phyloP scores from a whole-genome alignment of 176 grass and related monocot genomes.

The Ensete ventricosum region DNA sequence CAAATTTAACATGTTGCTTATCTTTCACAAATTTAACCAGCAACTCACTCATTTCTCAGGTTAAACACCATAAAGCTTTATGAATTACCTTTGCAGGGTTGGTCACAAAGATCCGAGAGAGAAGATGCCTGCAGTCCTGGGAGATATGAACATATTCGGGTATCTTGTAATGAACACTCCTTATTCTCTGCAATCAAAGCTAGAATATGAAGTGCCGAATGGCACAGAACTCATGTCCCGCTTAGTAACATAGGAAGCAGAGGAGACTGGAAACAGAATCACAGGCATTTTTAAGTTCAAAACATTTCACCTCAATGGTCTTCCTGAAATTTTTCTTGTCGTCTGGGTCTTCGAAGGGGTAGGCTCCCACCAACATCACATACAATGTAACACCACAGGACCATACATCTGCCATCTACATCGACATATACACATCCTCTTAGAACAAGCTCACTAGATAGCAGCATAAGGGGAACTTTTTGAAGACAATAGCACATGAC shows the following conservation, averaged over 20 bases:
- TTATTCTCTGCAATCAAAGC: conserved; percentile 40
- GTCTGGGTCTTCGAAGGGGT: conserved; percentile 38
- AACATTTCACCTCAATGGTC: conserved; percentile 38
- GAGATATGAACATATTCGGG: conserved; percentile 45
- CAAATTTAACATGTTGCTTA: too few relatives aligned
- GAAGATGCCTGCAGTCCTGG: conserved; percentile 22
- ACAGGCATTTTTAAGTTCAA: too few relatives aligned
- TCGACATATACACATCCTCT: too few relatives aligned
- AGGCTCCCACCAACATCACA: too few relatives aligned
- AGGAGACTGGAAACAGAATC: too few relatives aligned
- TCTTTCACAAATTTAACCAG: neutral
- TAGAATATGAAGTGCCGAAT: neutral
- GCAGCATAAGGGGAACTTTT: too few relatives aligned
- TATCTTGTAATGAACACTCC: conserved; percentile 57
- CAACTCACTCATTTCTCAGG: too few relatives aligned
- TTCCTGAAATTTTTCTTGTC: conserved; percentile 60
- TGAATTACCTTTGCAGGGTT: conserved; percentile 41
- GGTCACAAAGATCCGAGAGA: conserved; percentile 43
- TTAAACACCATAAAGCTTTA: too few relatives aligned
- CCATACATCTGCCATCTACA: conserved; percentile 58
- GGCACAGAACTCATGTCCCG: neutral
- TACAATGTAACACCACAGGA: conserved; percentile 45
- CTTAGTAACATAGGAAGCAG: neutral
- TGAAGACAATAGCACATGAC: too few relatives aligned
- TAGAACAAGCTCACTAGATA: too few relatives aligned